Percentiles rank a stretch among this genome's conserved stretches.
Evolutionary conservation across 148 eudicot genomes (phyloP).

Genomic region (Drosera capensis): DNA sequence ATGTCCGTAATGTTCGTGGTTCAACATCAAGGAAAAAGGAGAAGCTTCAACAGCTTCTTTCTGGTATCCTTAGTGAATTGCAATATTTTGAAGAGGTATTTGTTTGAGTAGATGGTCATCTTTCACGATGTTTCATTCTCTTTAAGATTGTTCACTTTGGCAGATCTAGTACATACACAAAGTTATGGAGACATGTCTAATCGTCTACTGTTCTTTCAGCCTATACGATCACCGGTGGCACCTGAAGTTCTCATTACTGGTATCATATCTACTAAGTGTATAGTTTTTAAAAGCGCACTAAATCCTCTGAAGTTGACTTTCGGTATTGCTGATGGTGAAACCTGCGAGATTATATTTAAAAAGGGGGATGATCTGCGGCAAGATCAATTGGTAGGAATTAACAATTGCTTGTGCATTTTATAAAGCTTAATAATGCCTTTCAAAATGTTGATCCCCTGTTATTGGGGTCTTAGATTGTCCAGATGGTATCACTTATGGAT

Average conservation of each 20-base stretch:
- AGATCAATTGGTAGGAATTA: constrained; percentile 70
- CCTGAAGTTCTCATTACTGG: constrained; percentile 82
- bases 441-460: not conserved
- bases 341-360: constrained; percentile 82
- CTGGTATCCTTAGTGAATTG: constrained; percentile 93
- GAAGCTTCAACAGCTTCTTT: constrained; percentile 93
- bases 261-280: constrained; percentile 81
- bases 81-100: constrained; percentile 94
- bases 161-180: not conserved
- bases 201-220: constrained; percentile 30
- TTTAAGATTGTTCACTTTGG: no score
- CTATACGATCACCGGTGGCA: constrained; percentile 80
- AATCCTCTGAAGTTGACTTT: constrained; percentile 84
- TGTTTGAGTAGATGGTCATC: not conserved
- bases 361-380: constrained; percentile 98
- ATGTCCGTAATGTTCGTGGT: constrained; percentile 82
- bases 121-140: not conserved
- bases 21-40: constrained; percentile 90
- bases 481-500: constrained; percentile 97
- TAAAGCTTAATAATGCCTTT: constrained; percentile 2
- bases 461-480: constrained; percentile 52
- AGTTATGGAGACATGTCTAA: not conserved
- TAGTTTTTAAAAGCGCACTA: constrained; percentile 79
- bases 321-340: constrained; percentile 65
- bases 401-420: not conserved